Base-by-base conservation (phyloP, 2,329 filamentous ascomycete species). In the Aspergillus hiratsukae region DNA sequence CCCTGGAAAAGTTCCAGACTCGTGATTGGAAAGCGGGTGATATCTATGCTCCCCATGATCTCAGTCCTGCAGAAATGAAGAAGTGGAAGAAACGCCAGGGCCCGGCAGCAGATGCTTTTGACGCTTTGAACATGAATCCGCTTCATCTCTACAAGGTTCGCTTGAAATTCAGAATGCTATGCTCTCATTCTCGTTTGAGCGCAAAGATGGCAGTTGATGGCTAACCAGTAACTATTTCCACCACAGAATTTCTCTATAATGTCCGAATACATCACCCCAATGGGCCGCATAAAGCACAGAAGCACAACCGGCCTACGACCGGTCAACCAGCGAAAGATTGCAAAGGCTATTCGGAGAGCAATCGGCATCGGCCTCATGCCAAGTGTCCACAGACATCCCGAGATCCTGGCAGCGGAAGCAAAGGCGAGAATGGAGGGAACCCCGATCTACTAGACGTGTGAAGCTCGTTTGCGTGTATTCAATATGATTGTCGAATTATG, bases 321-420 rank as follows among this genome's bases (percentile, higher is more conserved):
- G 2, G 88, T 90, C 63, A 97, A 97, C 79, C 94, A 99, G 79
- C 83, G 94, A 64, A 91, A 88, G 77, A 86, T 99, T 70, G 89
- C 93, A 60, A 97, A 95, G 80, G 93, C 95, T 53, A 89, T 99
- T 66, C 82, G 94, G 63, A 84, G 94, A 65, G 88, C 90, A 21
- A 87, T 97, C 66, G 94, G 92, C 1, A 82, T 97, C 69, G 94
- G 94, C 17, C 79, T 97, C 58, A 91, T 97, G 82, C 94, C 94
- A 25, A 95, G 87, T 72, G 88, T 95, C 54, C 90, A 99, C 78
- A 80, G 81, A 63, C 94, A 99, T 76, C 94, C 94, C 3, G 89
- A 95, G 73, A 80, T 96, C 56, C 72, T 96, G 62, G 78, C 80
- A 4, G 58, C 62, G 14, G 69, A 75, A 50, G 56, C 68, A 48